A percentile compares a stretch with the other conserved stretches of the same genome.
phyloP scores from a whole-genome alignment of 176 grass and related monocot genomes.

The Juncus effusus region DNA sequence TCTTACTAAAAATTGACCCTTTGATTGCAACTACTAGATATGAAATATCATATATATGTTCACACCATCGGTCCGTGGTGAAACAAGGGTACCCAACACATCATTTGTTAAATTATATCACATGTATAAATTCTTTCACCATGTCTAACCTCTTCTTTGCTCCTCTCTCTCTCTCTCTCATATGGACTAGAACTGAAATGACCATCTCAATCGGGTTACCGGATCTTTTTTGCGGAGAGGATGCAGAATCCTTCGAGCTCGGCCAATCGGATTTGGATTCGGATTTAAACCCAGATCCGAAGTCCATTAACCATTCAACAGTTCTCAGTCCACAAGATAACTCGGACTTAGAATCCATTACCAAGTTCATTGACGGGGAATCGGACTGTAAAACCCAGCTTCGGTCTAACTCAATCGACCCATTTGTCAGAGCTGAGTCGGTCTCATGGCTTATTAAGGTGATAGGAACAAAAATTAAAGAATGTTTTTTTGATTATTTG shows the following conservation, averaged over 20 bases:
- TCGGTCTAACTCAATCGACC: slow-evolving; percentile 62
- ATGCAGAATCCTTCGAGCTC: slow-evolving; percentile 33
- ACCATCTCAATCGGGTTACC: slow-evolving; percentile 46
- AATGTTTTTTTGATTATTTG: not conserved
- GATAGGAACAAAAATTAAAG: not conserved
- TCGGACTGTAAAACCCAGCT: slow-evolving; percentile 50
- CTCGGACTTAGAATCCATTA: slow-evolving; percentile 33
- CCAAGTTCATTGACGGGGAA: slow-evolving; percentile 57
- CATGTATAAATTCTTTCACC: slow-evolving; percentile 15
- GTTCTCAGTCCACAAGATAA: not conserved
- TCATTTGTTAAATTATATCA: not conserved
- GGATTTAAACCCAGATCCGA: slow-evolving; percentile 19
- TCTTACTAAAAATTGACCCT: too few species aligned
- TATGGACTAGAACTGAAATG: slow-evolving; percentile 32
- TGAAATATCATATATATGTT: too few species aligned
- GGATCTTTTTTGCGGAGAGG: slow-evolving; percentile 73
- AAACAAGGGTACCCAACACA: too few species aligned
- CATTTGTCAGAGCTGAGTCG: slow-evolving; percentile 52
- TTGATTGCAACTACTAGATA: too few species aligned
- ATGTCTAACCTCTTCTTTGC: not conserved
- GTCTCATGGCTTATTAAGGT: slow-evolving; percentile 95
- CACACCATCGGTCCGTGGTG: too few species aligned
- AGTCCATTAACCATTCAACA: not conserved
- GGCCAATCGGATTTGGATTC: slow-evolving; percentile 5
- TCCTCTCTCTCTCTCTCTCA: slow-evolving; percentile 13